phyloP scores from a whole-genome alignment of 139 green algal genomes.

The Astrephomene gubernaculifera region DNA sequence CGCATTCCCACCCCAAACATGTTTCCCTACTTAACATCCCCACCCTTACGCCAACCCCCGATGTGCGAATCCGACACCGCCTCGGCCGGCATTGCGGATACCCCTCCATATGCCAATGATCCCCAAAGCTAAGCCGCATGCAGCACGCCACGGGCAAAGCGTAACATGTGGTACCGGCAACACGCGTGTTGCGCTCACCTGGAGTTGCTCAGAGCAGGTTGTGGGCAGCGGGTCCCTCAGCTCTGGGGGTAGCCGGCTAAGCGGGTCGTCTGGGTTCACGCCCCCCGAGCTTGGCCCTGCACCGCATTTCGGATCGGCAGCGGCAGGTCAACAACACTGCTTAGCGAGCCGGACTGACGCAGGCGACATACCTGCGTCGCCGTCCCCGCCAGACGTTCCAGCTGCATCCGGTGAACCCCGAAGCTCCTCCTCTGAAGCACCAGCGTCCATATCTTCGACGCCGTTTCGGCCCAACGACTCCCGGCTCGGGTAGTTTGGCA shows the following conservation, averaged over 20 bases:
- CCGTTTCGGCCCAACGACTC: conserved; percentile 11
- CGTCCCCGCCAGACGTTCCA: background rate
- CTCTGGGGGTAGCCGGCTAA: conserved; percentile 30
- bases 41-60: too few species aligned
- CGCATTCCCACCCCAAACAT: too few species aligned
- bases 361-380: background rate
- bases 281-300: background rate
- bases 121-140: too few species aligned
- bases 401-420: background rate
- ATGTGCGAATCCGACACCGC: too few species aligned
- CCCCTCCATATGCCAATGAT: too few species aligned
- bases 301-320: background rate
- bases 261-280: background rate
- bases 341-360: background rate
- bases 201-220: conserved; percentile 2
- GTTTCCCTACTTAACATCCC: too few species aligned
- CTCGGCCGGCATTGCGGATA: too few species aligned
- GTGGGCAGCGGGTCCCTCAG: conserved; percentile 28
- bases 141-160: too few species aligned
- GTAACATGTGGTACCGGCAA: too few species aligned
- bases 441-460: background rate
- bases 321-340: background rate
- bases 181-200: conserved; percentile 19
- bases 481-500: conserved; percentile 11
- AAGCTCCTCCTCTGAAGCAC: background rate